Evolutionary conservation across 2,329 filamentous ascomycete genomes (phyloP), one percentile per base, ranked within the genome.

Genomic region (Aspergillus eucalypticola): DNA sequence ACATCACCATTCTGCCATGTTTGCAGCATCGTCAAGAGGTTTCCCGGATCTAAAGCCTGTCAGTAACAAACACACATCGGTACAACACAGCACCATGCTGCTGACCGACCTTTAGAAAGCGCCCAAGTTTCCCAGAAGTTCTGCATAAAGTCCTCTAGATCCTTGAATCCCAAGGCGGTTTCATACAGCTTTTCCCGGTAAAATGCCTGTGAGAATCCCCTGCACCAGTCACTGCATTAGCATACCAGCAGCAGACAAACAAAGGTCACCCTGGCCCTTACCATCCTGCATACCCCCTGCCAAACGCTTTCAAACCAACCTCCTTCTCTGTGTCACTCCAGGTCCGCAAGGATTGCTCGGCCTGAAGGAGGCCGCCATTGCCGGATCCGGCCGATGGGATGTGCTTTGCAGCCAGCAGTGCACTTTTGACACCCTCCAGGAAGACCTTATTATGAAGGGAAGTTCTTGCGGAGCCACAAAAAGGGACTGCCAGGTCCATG

Each of bases 91-190:
- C 15, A 42, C 25, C 8, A 27, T 29, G 10, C 5, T 13, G 39
- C 6, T 29, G 15, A 27, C 38, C 25, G 60, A 82, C 83, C 83
- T 77, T 91, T 92, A 0, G 83, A 85, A 17, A 88, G 77, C 3
- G 88, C 88, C 89, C 89, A 92, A 0, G 77, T 77, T 72, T 93
- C 90, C 89, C 91, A 94, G 69, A 91, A 92, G 11, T 82, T 85
- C 6, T 85, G 78, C 81, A 94, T 84, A 63, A 92, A 94, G 56
- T 90, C 86, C 62, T 92, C 89, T 2, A 93, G 79, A 57, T 85
- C 80, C 64, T 86, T 86, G 67, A 83, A 91, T 0, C 88, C 88
- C 8, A 92, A 81, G 0, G 71, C 78, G 1, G 74, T 86, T 71
- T 90, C 84, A 71, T 88, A 88, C n/a, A 91, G 61, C 70, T 83